phyloP scores from a whole-genome alignment of 176 grass and related monocot genomes.

The Urochloa ruziziensis region DNA sequence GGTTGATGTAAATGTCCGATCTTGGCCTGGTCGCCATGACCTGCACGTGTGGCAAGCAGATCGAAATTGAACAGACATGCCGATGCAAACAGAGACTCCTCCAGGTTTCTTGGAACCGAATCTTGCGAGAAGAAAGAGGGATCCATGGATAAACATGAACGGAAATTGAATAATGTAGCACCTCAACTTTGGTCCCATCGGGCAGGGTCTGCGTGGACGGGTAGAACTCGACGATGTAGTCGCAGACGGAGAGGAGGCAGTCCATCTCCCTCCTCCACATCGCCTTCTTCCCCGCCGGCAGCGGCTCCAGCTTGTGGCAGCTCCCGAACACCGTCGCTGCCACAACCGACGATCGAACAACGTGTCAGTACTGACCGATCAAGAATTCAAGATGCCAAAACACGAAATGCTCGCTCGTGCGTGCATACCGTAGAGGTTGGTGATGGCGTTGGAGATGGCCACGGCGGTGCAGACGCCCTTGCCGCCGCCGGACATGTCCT shows the following conservation, averaged over 20 bases:
- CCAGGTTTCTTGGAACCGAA: neutral
- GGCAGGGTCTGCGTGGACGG: conserved; percentile 76
- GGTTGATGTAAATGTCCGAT: conserved; percentile 95
- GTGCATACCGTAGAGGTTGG: conserved; percentile 86
- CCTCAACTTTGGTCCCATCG: conserved; percentile 85
- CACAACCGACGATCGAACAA: neutral
- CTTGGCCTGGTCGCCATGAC: conserved; percentile 92
- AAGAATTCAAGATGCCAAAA: neutral
- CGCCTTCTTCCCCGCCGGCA: conserved; percentile 73
- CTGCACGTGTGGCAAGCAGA: conserved; percentile 36
- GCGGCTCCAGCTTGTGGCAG: conserved; percentile 85
- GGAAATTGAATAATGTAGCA: neutral
- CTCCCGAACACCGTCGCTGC: conserved; percentile 88
- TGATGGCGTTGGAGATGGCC: conserved; percentile 96
- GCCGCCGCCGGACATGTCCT: conserved; percentile 94
- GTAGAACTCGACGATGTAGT: conserved; percentile 95
- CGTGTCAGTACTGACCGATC: neutral
- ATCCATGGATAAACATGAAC: neutral
- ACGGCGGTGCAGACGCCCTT: conserved; percentile 96
- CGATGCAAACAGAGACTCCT: neutral
- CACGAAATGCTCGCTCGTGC: neutral
- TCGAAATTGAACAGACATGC: neutral
- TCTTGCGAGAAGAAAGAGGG: neutral
- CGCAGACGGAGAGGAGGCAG: conserved; percentile 89
- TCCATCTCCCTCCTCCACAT: conserved; percentile 99